Percentiles rank a stretch among this genome's conserved stretches.
phyloP scores from a whole-genome alignment of 495 filamentous ascomycete species.

The Penicillium herquei region DNA sequence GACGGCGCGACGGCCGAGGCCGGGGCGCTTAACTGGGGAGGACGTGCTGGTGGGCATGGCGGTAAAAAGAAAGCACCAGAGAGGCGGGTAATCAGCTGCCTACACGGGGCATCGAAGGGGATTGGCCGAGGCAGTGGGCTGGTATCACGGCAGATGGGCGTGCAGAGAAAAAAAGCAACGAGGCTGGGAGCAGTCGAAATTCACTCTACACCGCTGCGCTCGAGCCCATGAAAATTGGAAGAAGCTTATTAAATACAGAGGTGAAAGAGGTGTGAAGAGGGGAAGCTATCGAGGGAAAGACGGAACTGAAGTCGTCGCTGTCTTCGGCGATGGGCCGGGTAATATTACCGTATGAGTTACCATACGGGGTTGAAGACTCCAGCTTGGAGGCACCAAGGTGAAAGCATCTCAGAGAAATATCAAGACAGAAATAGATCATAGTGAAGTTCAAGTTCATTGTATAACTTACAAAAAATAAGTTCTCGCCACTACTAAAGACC shows the following conservation, averaged over 20 bases:
- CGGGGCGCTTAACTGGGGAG: constrained; percentile 49
- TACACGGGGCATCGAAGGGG: constrained; percentile 27
- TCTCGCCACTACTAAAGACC: no score
- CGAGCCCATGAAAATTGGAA: constrained; percentile 1
- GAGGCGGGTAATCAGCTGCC: constrained; percentile 23
- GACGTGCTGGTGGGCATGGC: constrained; percentile 45
- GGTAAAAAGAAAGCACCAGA: constrained; percentile 20
- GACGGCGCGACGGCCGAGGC: constrained; percentile 45
- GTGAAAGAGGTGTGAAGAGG: constrained; percentile 1
- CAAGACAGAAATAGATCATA: no score
- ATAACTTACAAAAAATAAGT: no score
- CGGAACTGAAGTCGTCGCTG: constrained; percentile 14
- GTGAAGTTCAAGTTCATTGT: no score
- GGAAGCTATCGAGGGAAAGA: not conserved
- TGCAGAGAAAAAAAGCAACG: constrained; percentile 30
- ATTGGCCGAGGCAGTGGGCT: constrained; percentile 29
- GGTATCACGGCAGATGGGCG: constrained; percentile 28
- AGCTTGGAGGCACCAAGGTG: not conserved
- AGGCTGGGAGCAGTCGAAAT: constrained; percentile 15
- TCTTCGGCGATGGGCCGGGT: constrained; percentile 25
- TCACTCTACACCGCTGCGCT: constrained; percentile 20
- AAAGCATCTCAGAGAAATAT: not conserved
- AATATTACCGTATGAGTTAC: constrained; percentile 16
- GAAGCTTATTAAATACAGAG: not conserved
- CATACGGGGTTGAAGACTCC: not conserved